Conservation (phyloP, 2,329 filamentous ascomycete genomes). For the Aspergillus sp. region DNA sequence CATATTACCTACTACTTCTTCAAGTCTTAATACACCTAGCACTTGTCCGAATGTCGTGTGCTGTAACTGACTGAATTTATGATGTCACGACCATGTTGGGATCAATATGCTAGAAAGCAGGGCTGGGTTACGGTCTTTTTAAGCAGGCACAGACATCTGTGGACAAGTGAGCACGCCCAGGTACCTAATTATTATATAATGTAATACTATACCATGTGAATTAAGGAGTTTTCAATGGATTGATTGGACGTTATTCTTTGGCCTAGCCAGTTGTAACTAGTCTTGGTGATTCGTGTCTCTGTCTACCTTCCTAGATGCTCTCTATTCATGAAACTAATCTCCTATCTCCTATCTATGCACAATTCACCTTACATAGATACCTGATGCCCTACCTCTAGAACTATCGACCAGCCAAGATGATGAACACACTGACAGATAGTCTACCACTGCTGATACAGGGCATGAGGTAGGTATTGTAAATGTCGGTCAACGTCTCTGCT, state of each 20-base stretch:
- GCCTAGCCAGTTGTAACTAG: neutral
- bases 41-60: neutral
- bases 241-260: neutral
- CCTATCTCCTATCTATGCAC: too few species aligned
- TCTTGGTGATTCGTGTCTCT: neutral
- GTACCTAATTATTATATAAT: slow-evolving; percentile 2
- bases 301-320: too few species aligned
- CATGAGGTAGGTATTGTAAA: too few species aligned
- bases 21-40: neutral
- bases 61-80: neutral
- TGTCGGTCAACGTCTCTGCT: too few species aligned
- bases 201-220: slow-evolving; percentile 11
- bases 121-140: neutral
- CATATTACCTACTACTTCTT: neutral
- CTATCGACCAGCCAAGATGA: too few species aligned
- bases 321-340: too few species aligned
- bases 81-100: slow-evolving; percentile 3
- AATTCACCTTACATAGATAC: too few species aligned
- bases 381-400: too few species aligned
- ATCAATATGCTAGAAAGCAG: neutral
- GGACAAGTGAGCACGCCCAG: neutral
- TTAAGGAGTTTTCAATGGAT: neutral
- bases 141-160: neutral
- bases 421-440: too few species aligned
- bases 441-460: too few species aligned